Evolutionary conservation across 2,329 filamentous ascomycete species (phyloP).

Genomic region (Aspergillus fumigatiaffinis): DNA sequence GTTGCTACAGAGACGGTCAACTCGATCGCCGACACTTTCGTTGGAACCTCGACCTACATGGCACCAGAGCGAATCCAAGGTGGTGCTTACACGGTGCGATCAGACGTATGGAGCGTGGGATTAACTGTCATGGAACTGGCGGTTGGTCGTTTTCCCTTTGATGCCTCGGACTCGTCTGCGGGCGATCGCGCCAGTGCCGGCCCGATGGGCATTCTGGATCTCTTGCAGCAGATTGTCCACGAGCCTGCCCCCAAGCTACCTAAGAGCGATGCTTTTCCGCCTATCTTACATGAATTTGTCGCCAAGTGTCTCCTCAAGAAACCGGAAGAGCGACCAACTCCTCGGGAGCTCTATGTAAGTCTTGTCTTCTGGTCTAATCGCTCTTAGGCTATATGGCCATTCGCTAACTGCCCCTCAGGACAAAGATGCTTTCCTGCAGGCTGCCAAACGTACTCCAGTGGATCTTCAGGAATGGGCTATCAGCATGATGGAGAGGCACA

Average conservation of each 20-base stretch:
- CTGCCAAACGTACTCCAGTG: constrained; percentile 92
- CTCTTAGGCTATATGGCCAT: not conserved
- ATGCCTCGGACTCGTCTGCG: constrained; percentile 73
- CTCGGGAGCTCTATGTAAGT: constrained; percentile 85
- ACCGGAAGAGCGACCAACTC: constrained; percentile 83
- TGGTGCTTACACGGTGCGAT: constrained; percentile 95
- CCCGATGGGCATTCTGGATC: constrained; percentile 90
- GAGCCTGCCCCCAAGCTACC: constrained; percentile 90
- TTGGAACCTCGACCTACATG: constrained; percentile 99
- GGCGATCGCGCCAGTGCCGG: constrained; percentile 61
- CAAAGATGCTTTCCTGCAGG: constrained; percentile 88
- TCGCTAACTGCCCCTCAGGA: constrained; percentile 55
- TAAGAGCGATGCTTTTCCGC: constrained; percentile 95
- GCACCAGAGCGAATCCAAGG: constrained; percentile 96
- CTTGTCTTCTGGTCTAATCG: not conserved
- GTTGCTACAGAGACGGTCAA: constrained; percentile 98
- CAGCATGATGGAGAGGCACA: constrained; percentile 88
- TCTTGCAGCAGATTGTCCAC: constrained; percentile 95
- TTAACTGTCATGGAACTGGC: constrained; percentile 94
- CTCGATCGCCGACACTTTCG: constrained; percentile 96
- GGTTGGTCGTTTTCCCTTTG: constrained; percentile 95
- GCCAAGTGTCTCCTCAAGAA: constrained; percentile 92
- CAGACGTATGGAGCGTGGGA: constrained; percentile 98
- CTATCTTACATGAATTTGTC: constrained; percentile 93
- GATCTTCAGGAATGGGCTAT: constrained; percentile 92